Evolutionary conservation across 2,329 filamentous ascomycete species (phyloP).

Genomic region (Cladorrhinum sp.): DNA sequence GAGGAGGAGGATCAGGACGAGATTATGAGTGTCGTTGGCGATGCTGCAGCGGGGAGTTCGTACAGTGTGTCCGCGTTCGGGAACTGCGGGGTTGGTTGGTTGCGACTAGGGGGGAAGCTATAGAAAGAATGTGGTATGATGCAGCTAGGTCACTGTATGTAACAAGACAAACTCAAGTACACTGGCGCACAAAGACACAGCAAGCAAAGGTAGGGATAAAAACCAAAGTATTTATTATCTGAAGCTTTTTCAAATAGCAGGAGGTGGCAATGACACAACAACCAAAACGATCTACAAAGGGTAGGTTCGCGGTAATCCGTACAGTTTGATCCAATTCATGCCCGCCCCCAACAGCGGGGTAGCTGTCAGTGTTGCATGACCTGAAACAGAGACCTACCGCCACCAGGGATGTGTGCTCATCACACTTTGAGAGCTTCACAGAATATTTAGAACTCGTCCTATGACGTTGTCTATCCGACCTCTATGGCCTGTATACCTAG

Average conservation of each 20-base stretch:
- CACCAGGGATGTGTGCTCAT: background rate
- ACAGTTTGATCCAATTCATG: background rate
- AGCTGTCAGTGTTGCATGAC: background rate
- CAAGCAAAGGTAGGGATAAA: too few relatives aligned
- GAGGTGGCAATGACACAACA: background rate
- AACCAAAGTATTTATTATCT: too few relatives aligned
- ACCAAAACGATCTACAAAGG: background rate
- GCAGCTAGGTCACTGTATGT: background rate
- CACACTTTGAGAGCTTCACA: background rate
- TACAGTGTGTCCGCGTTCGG: slow-evolving; percentile 1
- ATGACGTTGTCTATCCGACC: background rate
- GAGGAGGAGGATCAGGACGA: background rate
- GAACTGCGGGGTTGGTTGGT: slow-evolving; percentile 2
- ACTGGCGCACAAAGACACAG: too few relatives aligned
- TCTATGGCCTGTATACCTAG: background rate
- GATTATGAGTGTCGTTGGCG: background rate
- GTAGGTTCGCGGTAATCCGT: background rate
- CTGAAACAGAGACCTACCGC: background rate
- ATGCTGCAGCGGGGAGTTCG: background rate
- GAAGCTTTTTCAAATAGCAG: background rate
- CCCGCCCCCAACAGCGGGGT: background rate
- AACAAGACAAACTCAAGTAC: too few relatives aligned
- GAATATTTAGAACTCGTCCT: background rate
- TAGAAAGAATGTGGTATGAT: background rate
- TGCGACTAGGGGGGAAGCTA: background rate